phyloP scores from a whole-genome alignment of 2,329 filamentous ascomycete species.

The Paraphoma chrysanthemicola region DNA sequence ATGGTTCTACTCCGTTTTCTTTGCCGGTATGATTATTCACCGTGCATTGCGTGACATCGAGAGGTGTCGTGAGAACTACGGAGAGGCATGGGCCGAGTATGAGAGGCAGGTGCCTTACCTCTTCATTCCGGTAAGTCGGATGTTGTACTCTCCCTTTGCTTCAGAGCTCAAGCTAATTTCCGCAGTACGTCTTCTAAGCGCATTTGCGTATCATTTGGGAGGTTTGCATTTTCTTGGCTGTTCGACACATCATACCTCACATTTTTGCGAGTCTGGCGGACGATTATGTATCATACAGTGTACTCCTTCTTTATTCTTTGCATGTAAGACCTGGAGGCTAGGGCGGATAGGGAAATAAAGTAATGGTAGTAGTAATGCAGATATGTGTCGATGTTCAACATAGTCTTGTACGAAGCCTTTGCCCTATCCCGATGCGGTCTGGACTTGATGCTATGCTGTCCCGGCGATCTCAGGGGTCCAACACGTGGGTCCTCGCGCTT shows the following conservation, averaged over 20 bases:
- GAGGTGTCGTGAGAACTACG: slow-evolving; percentile 79
- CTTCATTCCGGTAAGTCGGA: slow-evolving; percentile 71
- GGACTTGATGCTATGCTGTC: too few species aligned
- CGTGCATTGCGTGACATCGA: slow-evolving; percentile 78
- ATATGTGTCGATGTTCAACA: slow-evolving; percentile 4
- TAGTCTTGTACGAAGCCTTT: background rate
- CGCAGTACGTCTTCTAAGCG: slow-evolving; percentile 17
- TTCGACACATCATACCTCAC: slow-evolving; percentile 1
- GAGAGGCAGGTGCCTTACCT: slow-evolving; percentile 80
- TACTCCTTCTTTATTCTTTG: slow-evolving; percentile 8
- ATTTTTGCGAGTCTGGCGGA: slow-evolving; percentile 6
- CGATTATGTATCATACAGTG: slow-evolving; percentile 20
- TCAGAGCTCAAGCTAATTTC: background rate
- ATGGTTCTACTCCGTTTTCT: slow-evolving; percentile 89
- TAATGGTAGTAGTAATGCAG: slow-evolving; percentile 33
- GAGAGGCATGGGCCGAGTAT: slow-evolving; percentile 82
- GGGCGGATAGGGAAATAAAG: background rate
- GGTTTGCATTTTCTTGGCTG: background rate
- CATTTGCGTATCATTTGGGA: background rate
- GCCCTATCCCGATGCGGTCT: background rate
- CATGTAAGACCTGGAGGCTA: slow-evolving; percentile 6
- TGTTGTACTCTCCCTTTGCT: background rate
- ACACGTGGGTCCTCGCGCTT: slow-evolving; percentile 6
- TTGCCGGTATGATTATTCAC: slow-evolving; percentile 79
- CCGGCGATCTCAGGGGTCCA: slow-evolving; percentile 3